Evolutionary conservation across 2,329 filamentous ascomycete species (phyloP), one percentile per base, ranked within the genome.

Genomic region (Exophiala calicioides): DNA sequence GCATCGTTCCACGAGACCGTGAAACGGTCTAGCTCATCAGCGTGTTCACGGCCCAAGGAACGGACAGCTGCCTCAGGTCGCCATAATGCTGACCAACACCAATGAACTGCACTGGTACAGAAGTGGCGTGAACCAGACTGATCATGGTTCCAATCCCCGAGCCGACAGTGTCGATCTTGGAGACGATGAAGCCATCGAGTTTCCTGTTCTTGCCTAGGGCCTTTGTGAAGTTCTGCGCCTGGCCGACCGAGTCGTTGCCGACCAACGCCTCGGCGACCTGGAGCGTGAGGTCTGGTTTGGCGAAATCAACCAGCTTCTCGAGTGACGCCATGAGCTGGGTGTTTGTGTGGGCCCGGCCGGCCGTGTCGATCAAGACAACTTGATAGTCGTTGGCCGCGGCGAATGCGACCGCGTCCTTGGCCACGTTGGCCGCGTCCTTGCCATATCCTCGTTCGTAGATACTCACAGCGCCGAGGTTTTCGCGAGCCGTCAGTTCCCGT

Each of bases 161-260:
- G n/a, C 93, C 94, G 27, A 98, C 94, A 0, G 93, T 98, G 71
- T 98, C 93, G 67, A 93, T 97, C 70, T 98, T 98, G 51, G 86
- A 91, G 60, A 98, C 96, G 65, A 98, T 95, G 69, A 98, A 98
- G 4, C 93, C 93, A 69, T 98, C 94, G 27, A 98, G 77, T 20
- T 81, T 80, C 47, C 91, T 77, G 10, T 82, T 84, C 4, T 81
- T 76, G 23, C 93, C 94, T 70, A 98, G 97, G 2, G 88, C 87
- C 27, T 85, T 82, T 64, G 96, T 96, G 74, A 98, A 98, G 71
- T 96, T 96, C 61, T 90, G 81, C 3, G 94, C 93, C 70, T 98
- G 93, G 36, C 90, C 89, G 16, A 98, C 93, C 3, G 86, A 90
- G 68, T 98, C 94, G 3, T 89, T 95, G 48, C 93, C 93, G 1